Evolutionary conservation across 331 rosid species (phyloP).

Genomic region (Pyrus hybrid): DNA sequence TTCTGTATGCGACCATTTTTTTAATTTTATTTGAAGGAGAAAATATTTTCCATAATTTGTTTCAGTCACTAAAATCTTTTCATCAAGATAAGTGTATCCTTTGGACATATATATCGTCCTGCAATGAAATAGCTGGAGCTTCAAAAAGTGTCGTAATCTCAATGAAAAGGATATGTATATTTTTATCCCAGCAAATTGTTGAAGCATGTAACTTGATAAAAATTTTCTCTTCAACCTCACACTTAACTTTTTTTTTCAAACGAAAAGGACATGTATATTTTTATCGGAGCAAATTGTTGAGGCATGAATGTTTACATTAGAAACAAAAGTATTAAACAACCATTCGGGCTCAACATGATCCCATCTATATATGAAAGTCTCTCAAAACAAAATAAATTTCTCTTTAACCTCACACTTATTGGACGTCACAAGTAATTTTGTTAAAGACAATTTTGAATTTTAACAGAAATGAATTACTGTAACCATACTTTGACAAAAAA

Average conservation of each 20-base stretch:
- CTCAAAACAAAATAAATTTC: too few species aligned
- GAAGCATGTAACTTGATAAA: too few species aligned
- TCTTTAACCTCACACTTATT: not conserved
- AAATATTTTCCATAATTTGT: not conserved
- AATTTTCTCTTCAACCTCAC: too few species aligned
- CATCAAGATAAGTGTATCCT: not conserved
- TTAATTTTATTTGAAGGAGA: not conserved
- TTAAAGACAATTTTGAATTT: too few species aligned
- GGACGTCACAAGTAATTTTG: not conserved
- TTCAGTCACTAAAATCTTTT: not conserved
- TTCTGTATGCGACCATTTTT: not conserved
- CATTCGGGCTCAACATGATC: too few species aligned
- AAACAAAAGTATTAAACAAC: too few species aligned
- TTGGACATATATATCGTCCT: not conserved
- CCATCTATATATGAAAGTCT: too few species aligned
- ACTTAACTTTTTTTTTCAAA: too few species aligned
- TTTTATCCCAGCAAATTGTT: too few species aligned
- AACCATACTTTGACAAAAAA: too few species aligned
- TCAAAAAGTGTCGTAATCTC: not conserved
- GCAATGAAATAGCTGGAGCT: not conserved
- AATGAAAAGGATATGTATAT: not conserved
- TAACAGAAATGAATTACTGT: not conserved
- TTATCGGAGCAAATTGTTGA: too few species aligned
- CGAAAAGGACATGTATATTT: too few species aligned
- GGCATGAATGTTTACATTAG: not conserved